phyloP scores from a whole-genome alignment of 2,329 filamentous ascomycete genomes.

The Aspergillaceae sp. region DNA sequence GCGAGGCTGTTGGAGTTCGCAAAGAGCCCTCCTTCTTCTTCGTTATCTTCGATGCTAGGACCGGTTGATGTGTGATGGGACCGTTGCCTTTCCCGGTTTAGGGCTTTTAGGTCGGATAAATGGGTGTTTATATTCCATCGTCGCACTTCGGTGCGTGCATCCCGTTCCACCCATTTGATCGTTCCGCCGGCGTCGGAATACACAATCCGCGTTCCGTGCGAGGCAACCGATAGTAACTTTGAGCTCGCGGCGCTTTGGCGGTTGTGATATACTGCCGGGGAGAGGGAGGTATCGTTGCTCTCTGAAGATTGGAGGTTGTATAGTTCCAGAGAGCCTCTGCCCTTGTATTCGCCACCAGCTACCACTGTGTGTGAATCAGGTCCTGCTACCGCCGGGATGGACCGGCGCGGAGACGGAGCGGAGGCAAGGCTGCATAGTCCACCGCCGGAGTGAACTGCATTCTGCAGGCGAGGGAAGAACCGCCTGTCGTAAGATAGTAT shows the following conservation, averaged over 20 bases:
- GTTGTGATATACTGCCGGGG: conserved; percentile 53
- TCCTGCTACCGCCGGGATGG: conserved; percentile 18
- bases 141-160: conserved; percentile 54
- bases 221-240: conserved; percentile 70
- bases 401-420: conserved; percentile 43
- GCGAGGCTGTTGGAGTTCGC: too few relatives aligned
- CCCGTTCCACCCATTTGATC: conserved; percentile 84
- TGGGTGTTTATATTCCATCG: conserved; percentile 50
- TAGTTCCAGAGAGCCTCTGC: conserved; percentile 81
- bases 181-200: conserved; percentile 77
- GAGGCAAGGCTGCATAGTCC: conserved; percentile 64
- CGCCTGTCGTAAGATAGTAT: conserved; percentile 84
- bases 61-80: not conserved
- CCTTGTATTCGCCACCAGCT: conserved; percentile 83
- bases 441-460: conserved; percentile 76
- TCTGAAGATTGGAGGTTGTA: conserved; percentile 44
- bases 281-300: conserved; percentile 17
- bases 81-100: not conserved
- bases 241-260: conserved; percentile 72
- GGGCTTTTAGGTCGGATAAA: conserved; percentile 5
- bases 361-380: conserved; percentile 58
- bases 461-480: conserved; percentile 68
- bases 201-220: conserved; percentile 73
- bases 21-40: conserved; percentile 3
- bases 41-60: conserved; percentile 6